Evolutionary conservation across 306 rosid species (phyloP), one percentile per base, ranked within the genome.

Genomic region (Pyrus bretschneideri): DNA sequence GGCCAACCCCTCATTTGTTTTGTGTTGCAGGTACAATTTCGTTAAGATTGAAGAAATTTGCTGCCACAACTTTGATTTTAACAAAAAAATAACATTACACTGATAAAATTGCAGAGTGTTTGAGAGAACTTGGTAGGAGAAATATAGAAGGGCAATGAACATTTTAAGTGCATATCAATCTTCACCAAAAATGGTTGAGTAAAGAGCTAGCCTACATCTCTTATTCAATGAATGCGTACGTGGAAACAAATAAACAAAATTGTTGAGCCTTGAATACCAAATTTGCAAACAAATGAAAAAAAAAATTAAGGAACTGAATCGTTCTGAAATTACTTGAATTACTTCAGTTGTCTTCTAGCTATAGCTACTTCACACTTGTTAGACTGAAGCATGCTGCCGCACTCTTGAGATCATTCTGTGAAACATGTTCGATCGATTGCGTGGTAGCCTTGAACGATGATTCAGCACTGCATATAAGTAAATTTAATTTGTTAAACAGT

Each of bases 351-450:
- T 72, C 21, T 25, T 61, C 30, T 54, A 6, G 18, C n/a, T 63
- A 72, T 59, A 61, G 38, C 67, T 42, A 73, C 38, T 63, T 83
- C 38, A 79, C 61, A 67, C 75, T 79, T 10, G 83, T 83, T 38
- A 86, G 40, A 46, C 79, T 79, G 78, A 86, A 71, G 40, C 76
- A 82, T 12, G 85, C 81, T 18, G 87, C 87, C 15, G 85, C 86
- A 45, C 71, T 83, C 81, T 78, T 83, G 58, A 86, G 80, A 10
- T 81, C 85, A 10, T 29, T 80, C 12, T 71, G 15, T 0, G 79
- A 75, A 27, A 78, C 45, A 62, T 70, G 68, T 29, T 85, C 84
- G 35, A 79, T 54, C 1, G 64, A 30, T 12, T 71, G 75, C 33
- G 52, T 71, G 22, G 46, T 64, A 2, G 62, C 83, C 61, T 55